Evolutionary conservation across 345 rosid species (phyloP).

Genomic region (Brassica napus): DNA sequence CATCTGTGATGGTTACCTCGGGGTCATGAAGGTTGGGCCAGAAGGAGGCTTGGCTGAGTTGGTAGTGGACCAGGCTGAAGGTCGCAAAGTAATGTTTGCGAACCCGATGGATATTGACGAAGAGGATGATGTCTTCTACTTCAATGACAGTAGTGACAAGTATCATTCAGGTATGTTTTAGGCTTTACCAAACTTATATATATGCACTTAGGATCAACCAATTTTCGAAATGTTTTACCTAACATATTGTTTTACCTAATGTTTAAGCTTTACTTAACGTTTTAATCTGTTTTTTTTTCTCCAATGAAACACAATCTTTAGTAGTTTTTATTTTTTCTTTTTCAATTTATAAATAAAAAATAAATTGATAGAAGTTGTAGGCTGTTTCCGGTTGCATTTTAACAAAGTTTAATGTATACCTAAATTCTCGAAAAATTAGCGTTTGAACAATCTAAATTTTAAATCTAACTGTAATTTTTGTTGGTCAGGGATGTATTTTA

Average conservation of each 20-base stretch:
- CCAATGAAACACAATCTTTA: not conserved
- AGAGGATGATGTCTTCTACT: slow-evolving; percentile 45
- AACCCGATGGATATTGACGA: slow-evolving; percentile 1
- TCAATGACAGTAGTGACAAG: slow-evolving; percentile 61
- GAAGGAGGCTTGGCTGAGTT: slow-evolving; percentile 58
- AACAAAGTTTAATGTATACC: not conserved
- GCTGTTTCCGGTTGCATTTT: not conserved
- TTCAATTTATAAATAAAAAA: too few relatives aligned
- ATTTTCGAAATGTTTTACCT: too few relatives aligned
- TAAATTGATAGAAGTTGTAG: not conserved
- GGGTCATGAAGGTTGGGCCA: slow-evolving; percentile 65
- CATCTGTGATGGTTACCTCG: slow-evolving; percentile 74
- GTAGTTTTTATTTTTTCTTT: not conserved
- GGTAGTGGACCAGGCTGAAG: not conserved
- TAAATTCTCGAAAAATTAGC: not conserved
- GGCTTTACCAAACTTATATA: slow-evolving; percentile 16
- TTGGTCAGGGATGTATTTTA: not conserved
- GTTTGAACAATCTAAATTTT: not conserved
- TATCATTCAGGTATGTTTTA: slow-evolving; percentile 53
- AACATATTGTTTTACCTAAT: too few relatives aligned
- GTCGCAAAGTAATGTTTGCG: not conserved
- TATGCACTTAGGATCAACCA: slow-evolving; percentile 23
- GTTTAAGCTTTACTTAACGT: too few relatives aligned
- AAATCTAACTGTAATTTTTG: not conserved
- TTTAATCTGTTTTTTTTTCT: too few relatives aligned